Evolutionary conservation across 2,329 filamentous ascomycete genomes (phyloP).

Genomic region (Podosphaera xanthii): DNA sequence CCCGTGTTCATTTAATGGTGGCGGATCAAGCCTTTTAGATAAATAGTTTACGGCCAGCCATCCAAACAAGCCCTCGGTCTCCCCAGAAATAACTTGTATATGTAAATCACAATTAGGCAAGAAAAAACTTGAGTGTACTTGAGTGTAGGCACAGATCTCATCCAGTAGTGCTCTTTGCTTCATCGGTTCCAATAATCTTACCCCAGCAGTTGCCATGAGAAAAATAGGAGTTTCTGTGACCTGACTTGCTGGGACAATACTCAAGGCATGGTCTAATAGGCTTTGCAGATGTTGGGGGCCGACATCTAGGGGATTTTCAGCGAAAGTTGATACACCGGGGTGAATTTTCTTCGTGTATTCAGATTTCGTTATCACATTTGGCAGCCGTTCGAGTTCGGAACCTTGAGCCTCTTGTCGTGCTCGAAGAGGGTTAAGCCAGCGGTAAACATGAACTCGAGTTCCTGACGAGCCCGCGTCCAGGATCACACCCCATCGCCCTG

Average conservation of each 20-base stretch:
- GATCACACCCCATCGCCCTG: slow-evolving; percentile 63
- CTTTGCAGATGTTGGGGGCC: slow-evolving; percentile 61
- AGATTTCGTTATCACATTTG: slow-evolving; percentile 62
- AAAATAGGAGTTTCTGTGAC: slow-evolving; percentile 76
- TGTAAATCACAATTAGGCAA: slow-evolving; percentile 78
- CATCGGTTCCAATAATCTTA: slow-evolving; percentile 57
- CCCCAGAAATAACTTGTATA: slow-evolving; percentile 83
- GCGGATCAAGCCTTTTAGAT: slow-evolving; percentile 68
- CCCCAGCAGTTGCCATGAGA: slow-evolving; percentile 83
- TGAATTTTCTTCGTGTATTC: slow-evolving; percentile 85
- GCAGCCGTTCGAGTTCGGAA: slow-evolving; percentile 43
- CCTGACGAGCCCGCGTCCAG: slow-evolving; percentile 95
- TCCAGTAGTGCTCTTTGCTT: slow-evolving; percentile 52
- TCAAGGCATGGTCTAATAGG: slow-evolving; percentile 61
- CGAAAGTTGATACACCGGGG: slow-evolving; percentile 81
- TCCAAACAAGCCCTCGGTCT: slow-evolving; percentile 87
- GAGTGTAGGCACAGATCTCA: slow-evolving; percentile 65
- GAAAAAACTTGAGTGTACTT: slow-evolving; percentile 52
- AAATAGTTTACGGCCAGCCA: slow-evolving; percentile 97
- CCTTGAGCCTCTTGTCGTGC: slow-evolving; percentile 37
- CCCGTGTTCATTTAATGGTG: slow-evolving; percentile 53
- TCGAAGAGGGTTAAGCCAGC: slow-evolving; percentile 60
- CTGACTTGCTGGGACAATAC: slow-evolving; percentile 52
- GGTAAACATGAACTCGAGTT: slow-evolving; percentile 82
- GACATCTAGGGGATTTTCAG: slow-evolving; percentile 49